Evolutionary conservation across 2,329 filamentous ascomycete genomes (phyloP), one percentile per base, ranked within the genome.

Genomic region (Aspergillus sp.): DNA sequence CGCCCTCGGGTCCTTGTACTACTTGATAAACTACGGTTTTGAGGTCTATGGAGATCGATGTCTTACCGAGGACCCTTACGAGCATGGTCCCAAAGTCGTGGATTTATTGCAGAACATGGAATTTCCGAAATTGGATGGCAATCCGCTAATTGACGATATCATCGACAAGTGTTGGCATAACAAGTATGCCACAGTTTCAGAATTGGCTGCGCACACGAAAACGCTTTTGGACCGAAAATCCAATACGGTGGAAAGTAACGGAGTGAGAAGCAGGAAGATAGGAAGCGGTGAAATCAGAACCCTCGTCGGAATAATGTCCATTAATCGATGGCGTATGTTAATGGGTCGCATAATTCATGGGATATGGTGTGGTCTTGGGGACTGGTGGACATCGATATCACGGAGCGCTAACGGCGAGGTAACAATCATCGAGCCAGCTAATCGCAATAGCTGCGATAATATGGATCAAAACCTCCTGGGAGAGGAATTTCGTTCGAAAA

Each of bases 21-120:
- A 55, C 17, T 26, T 48, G 1, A 55, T 53, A 8, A 56, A 53
- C 40, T 55, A 57, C 24, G 47, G 51, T 5, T 50, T 48, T 41
- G 43, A 54, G 24, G 45, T 53, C 29, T 53, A 56, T 35, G 42
- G 35, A 15, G 47, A 57, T 41, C 42, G 28, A 28, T 40, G 35
- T 32, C 42, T 55, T 29, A 33, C 36, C 3, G 36, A 52, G 2
- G 44, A 53, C 39, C 44, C 42, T 26, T 22, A 42, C 1, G 42
- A 51, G 2, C 45, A 49, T 42, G 40, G 44, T 0, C 43, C 34
- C 11, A 42, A 37, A 25, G 33, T 43, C 1, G 34, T 49, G 26
- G 42, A 48, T 1, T 41, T 53, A 32, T 33, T 52, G 4, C 38
- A 45, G 34, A 36, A 42, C 5, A 49, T 50, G 37, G 30, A 41